These are phyloP conservation scores for Amanita fuliginea DNA, from an alignment of 768 basidiomycete genomes.

Conservation along the genomic window DNA sequence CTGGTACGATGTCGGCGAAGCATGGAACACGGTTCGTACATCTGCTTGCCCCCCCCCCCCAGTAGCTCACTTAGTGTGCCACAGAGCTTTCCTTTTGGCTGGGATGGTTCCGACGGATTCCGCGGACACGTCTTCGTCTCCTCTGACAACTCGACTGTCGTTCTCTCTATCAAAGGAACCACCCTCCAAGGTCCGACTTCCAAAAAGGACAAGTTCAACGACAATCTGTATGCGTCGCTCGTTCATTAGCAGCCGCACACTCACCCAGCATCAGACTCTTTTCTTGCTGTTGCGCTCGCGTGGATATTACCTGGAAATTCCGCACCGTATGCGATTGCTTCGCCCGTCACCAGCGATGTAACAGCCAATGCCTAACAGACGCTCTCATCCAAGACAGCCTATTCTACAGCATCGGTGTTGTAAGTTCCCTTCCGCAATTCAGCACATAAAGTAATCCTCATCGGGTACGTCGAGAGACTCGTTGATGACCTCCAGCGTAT, in stretches of 20 bases:
- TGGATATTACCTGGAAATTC: conserved; percentile 81
- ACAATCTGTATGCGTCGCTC: conserved; percentile 44
- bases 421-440: conserved; percentile 24
- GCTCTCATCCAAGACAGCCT: conserved; percentile 81
- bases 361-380: conserved; percentile 69
- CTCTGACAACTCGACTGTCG: conserved; percentile 67
- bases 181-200: conserved; percentile 79
- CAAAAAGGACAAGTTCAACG: conserved; percentile 88
- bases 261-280: conserved; percentile 34
- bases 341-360: conserved; percentile 58
- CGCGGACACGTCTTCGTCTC: conserved; percentile 85
- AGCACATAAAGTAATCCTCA: conserved; percentile 2
- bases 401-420: conserved; percentile 87
- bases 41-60: background rate
- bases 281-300: conserved; percentile 89
- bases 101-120: conserved; percentile 70
- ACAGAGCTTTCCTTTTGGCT: conserved; percentile 75
- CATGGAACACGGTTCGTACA: conserved; percentile 51
- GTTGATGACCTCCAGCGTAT: conserved; percentile 78
- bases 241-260: background rate
- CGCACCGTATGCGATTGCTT: conserved; percentile 86
- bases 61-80: background rate
- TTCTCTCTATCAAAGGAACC: conserved; percentile 85
- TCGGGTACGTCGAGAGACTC: conserved; percentile 43
- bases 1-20: conserved; percentile 73